A percentile compares a stretch with the other conserved stretches of the same genome.
Evolutionary conservation across 495 filamentous ascomycete genomes (phyloP).

Genomic region (Polyplosphaeria fusca): DNA sequence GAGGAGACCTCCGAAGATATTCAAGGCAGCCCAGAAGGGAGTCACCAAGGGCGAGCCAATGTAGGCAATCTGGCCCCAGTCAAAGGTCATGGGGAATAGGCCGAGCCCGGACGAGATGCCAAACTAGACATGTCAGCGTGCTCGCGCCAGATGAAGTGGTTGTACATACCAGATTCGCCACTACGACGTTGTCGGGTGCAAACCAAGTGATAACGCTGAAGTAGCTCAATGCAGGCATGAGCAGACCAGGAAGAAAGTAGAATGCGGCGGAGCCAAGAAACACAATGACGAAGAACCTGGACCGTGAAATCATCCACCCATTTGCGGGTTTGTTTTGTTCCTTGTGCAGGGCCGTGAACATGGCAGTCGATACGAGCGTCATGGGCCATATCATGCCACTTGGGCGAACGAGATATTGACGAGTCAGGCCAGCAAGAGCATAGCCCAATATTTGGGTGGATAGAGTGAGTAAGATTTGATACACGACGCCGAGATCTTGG

Average conservation of each 20-base stretch:
- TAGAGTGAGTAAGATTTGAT: slow-evolving; percentile 75
- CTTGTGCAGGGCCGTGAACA: slow-evolving; percentile 83
- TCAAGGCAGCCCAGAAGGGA: slow-evolving; percentile 88
- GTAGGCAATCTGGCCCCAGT: slow-evolving; percentile 91
- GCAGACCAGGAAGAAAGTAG: slow-evolving; percentile 82
- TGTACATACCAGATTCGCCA: slow-evolving; percentile 62
- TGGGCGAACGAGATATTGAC: slow-evolving; percentile 76
- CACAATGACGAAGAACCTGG: slow-evolving; percentile 70
- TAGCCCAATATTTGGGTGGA: slow-evolving; percentile 85
- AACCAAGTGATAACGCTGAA: slow-evolving; percentile 94
- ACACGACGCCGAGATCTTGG: slow-evolving; percentile 67
- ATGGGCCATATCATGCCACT: slow-evolving; percentile 91
- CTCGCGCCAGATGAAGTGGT: neutral
- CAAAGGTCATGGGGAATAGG: slow-evolving; percentile 83
- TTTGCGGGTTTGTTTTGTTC: slow-evolving; percentile 75
- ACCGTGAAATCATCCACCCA: slow-evolving; percentile 78
- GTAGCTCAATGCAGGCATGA: slow-evolving; percentile 83
- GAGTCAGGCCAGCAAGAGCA: slow-evolving; percentile 73
- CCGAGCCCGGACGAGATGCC: slow-evolving; percentile 82
- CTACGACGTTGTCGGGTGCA: slow-evolving; percentile 68
- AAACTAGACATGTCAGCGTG: slow-evolving; percentile 46
- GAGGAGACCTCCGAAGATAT: slow-evolving; percentile 79
- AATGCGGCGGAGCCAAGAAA: slow-evolving; percentile 49
- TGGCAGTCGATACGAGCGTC: slow-evolving; percentile 80
- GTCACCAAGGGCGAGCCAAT: slow-evolving; percentile 83